Base-by-base conservation (phyloP, 192 early-diverging fungal species). In the Coemansia nantahalensis region DNA sequence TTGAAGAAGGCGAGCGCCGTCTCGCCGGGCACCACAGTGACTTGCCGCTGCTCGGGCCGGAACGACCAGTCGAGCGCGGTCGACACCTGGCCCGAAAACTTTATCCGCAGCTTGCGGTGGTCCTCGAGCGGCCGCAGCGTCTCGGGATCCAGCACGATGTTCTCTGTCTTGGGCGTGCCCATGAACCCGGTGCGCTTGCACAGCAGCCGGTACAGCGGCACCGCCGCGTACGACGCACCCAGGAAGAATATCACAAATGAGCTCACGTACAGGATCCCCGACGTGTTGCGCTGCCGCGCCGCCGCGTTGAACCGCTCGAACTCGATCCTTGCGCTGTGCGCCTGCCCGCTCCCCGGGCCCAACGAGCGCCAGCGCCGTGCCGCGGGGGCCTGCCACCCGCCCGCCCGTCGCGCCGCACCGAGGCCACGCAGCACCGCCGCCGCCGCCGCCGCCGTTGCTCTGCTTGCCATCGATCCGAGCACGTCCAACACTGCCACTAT, bases 1-100 rank as follows among this genome's bases (percentile, higher is more conserved):
- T 84, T 90, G 78, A 93, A 99, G 58, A 99, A 99, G 7, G 96
- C 92, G 48, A 99, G 60, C 8, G 94, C 91, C 0, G 96, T 97
- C 58, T 99, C 96, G 0, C 96, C 96, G 10, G 96, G 96, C 8
- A 93, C 77, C n/a, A 99, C 89, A 9, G 65, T 74, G 26, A 99
- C 84, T 48, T 91, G 85, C 13, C 85, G 77, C 32, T 92, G 90
- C 63, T 95, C 85, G 1, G 96, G 96, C 28, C 79, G 79, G 58
- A 99, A 96, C 19, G 82, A 80, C 96, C 96, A 99, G 30, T 89
- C 79, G 57, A 97, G 80, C 19, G 81, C 39, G 10, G 89, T 88
- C 2, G 90, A 89, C 4, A 83, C 85, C 48, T 89, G 83, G 18
- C 85, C 82, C 12, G 83, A 81, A 67, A 90, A 85, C 65, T 79